Conservation (phyloP, 805 yeast genomes). For the Candida ascalaphidarum region DNA sequence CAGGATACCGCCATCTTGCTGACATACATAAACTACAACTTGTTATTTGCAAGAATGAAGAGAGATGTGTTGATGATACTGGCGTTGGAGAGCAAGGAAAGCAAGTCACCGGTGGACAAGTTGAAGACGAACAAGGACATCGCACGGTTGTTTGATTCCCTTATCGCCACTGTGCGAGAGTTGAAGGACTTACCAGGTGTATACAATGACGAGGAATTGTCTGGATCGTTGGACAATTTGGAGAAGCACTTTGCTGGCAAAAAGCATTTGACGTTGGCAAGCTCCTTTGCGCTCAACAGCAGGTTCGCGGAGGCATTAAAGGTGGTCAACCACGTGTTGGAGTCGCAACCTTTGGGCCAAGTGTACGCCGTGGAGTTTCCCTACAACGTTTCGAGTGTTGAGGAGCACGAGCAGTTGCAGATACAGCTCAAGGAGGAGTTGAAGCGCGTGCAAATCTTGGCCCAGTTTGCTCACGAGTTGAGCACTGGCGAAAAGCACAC, state of each 20-base stretch:
- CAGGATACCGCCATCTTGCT: slow-evolving; percentile 68
- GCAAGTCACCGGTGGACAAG: too few relatives aligned
- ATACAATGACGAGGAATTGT: slow-evolving; percentile 68
- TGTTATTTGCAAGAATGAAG: slow-evolving; percentile 55
- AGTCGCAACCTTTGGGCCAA: too few relatives aligned
- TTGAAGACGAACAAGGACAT: slow-evolving; percentile 26
- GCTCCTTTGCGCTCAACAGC: slow-evolving; percentile 31
- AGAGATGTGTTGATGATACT: slow-evolving; percentile 54
- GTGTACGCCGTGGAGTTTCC: slow-evolving; percentile 32
- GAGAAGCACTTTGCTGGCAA: slow-evolving; percentile 37
- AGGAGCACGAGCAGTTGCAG: slow-evolving; percentile 17
- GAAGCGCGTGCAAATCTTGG: slow-evolving; percentile 32
- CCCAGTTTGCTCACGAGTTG: slow-evolving; percentile 34
- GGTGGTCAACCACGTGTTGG: slow-evolving; percentile 18
- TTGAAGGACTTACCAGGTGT: slow-evolving; percentile 87
- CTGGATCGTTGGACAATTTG: slow-evolving; percentile 44
- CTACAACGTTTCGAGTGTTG: slow-evolving; percentile 31
- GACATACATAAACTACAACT: slow-evolving; percentile 67
- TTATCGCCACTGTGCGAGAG: slow-evolving; percentile 46
- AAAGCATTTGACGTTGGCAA: slow-evolving; percentile 37
- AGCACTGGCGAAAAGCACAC: slow-evolving; percentile 3
- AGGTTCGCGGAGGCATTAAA: slow-evolving; percentile 41
- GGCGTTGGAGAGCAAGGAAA: slow-evolving; percentile 14
- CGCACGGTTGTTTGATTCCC: slow-evolving; percentile 40
- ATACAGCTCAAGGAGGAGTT: slow-evolving; percentile 8